Base-by-base conservation (phyloP, 768 basidiomycete genomes). In the Vishniacozyma victoriae region DNA sequence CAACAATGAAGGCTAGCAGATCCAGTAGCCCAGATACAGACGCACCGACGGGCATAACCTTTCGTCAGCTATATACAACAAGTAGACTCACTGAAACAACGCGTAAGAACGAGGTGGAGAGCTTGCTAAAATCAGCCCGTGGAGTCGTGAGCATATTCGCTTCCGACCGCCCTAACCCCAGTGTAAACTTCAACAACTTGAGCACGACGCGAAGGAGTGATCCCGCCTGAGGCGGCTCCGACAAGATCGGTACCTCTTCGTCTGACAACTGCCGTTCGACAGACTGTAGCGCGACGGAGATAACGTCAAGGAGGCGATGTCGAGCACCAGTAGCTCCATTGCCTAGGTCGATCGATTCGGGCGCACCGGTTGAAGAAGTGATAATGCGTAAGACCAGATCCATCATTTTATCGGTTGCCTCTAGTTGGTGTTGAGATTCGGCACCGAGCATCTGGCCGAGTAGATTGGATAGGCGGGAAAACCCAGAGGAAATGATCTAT, bases 361-460 rank as follows among this genome's bases (percentile, higher is more conserved):
- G 23, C 3, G 42, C 20, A 16, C 22, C 11, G 13, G 53, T 35
- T 4, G 51, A 50, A 44, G 41, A 60, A 23, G 47, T 37, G 6
- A 67, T 18, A 14, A 67, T 57, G 16, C 57, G 39, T 22, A 67
- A 40, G 5, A 63, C 42, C 25, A 56, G 56, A 27, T 63, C 59
- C 11, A 67, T 55, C 2, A 49, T 36, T 26, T 45, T 52, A 13
- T 31, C 40, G 6, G 40, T 24, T 5, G 35, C 31, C 20, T 53
- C 55, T 2, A 49, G 22, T 19, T 54, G 48, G 25, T 41, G 13
- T 33, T 55, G 52, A 11, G 48, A 48, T 13, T 67, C 62, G 18
- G 62, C 56, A 12, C 41, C 46, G 35, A 67, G 59, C 23, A 57
- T 46, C 37, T 47, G 56, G 33, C 48, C 44, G 11, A 68, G 38